phyloP scores from a whole-genome alignment of 2,329 filamentous ascomycete genomes.

The Colletotrichum nymphaeae region DNA sequence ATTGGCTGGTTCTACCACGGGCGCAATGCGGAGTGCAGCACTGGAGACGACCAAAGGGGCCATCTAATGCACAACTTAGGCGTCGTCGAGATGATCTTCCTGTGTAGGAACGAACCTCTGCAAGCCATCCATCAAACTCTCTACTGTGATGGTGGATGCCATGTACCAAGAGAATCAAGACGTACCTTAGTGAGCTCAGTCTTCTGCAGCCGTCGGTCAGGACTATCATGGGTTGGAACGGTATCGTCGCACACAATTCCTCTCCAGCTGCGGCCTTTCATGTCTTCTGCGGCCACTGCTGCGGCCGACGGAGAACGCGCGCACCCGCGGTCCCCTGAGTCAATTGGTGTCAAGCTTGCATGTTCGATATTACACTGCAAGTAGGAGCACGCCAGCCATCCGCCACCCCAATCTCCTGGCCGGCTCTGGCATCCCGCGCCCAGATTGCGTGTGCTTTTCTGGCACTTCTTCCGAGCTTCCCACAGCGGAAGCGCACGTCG shows the following conservation, averaged over 20 bases:
- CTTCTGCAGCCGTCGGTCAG: too few species aligned
- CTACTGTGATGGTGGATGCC: neutral
- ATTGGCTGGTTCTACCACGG: neutral
- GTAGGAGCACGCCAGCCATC: neutral
- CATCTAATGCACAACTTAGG: neutral
- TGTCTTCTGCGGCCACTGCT: slow-evolving; percentile 12
- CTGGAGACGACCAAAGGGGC: neutral
- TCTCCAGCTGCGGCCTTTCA: neutral
- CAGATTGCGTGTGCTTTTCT: neutral
- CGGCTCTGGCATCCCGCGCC: neutral
- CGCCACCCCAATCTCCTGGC: neutral
- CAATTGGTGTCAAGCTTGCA: neutral
- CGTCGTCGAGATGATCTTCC: neutral
- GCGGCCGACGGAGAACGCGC: neutral
- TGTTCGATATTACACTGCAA: slow-evolving; percentile 6
- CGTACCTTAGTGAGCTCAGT: too few species aligned
- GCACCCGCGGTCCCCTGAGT: neutral
- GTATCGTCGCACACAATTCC: too few species aligned
- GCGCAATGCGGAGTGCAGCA: slow-evolving; percentile 11
- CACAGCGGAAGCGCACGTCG: neutral
- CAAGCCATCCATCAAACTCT: neutral
- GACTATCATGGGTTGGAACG: too few species aligned
- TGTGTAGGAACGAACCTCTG: neutral
- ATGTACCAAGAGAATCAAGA: too few species aligned
- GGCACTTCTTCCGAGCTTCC: neutral